Conservation (phyloP, 2,329 filamentous ascomycete genomes). For the Colletotrichum sp. region DNA sequence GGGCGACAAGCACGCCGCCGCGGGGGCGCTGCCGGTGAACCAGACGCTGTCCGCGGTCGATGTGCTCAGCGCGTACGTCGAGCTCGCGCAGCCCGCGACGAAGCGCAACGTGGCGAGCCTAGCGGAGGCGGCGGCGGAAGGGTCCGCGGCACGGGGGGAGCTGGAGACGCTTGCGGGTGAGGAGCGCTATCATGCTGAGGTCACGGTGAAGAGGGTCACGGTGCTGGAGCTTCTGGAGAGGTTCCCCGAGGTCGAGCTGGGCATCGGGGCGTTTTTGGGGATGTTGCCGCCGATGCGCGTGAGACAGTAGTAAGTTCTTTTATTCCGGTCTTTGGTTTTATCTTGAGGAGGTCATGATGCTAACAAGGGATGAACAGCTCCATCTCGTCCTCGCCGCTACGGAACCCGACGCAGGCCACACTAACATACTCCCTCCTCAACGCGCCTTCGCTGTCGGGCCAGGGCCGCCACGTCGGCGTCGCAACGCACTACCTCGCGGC, state of each 20-base stretch:
- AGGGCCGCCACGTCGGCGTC: slow-evolving; percentile 61
- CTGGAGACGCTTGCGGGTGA: slow-evolving; percentile 43
- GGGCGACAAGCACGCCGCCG: slow-evolving; percentile 51
- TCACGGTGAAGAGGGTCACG: slow-evolving; percentile 55
- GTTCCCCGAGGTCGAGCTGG: slow-evolving; percentile 55
- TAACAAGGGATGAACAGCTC: slow-evolving; percentile 40
- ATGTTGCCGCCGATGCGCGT: slow-evolving; percentile 68
- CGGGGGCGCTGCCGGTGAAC: slow-evolving; percentile 52
- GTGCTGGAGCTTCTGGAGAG: slow-evolving; percentile 67
- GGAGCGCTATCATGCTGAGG: slow-evolving; percentile 38
- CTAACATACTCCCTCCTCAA: slow-evolving; percentile 69
- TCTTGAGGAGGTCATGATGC: neutral
- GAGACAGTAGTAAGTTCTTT: slow-evolving; percentile 34
- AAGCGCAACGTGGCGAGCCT: slow-evolving; percentile 53
- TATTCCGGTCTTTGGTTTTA: neutral
- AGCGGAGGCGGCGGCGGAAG: slow-evolving; percentile 33
- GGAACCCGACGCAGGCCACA: slow-evolving; percentile 56
- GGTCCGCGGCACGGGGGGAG: slow-evolving; percentile 28
- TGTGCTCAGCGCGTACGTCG: slow-evolving; percentile 73
- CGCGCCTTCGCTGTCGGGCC: slow-evolving; percentile 51
- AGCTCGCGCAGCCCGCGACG: slow-evolving; percentile 75
- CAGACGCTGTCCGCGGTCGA: slow-evolving; percentile 65
- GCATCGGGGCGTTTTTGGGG: slow-evolving; percentile 64
- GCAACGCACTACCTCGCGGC: slow-evolving; percentile 65
- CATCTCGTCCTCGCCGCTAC: slow-evolving; percentile 73